These are phyloP conservation scores for Psilocybe subaeruginosa DNA, from an alignment of 768 basidiomycete genomes.

Conservation along the genomic window DNA sequence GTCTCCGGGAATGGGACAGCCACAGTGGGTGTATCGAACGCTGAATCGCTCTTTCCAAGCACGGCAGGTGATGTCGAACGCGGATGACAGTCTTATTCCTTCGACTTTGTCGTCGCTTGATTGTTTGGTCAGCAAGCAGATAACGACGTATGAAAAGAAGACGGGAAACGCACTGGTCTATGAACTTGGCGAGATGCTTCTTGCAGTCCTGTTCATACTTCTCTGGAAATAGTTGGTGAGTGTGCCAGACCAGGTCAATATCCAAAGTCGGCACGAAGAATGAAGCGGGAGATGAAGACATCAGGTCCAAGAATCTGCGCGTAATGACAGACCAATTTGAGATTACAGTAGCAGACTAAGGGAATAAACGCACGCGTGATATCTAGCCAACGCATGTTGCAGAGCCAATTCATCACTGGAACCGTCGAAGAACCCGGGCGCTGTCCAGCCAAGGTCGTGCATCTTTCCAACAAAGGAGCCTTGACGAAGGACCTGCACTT, in stretches of 20 bases:
- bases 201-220: conserved; percentile 51
- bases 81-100: conserved; percentile 22
- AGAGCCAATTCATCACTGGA: conserved; percentile 42
- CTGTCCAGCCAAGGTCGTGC: conserved; percentile 53
- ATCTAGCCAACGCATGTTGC: conserved; percentile 54
- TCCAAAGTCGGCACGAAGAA: conserved; percentile 69
- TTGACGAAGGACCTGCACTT: conserved; percentile 51
- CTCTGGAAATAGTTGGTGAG: conserved; percentile 59
- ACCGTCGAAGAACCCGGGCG: conserved; percentile 40
- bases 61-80: conserved; percentile 30
- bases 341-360: not conserved
- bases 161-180: conserved; percentile 53
- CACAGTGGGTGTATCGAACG: conserved; percentile 59
- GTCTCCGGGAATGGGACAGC: conserved; percentile 54
- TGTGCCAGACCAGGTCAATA: conserved; percentile 79
- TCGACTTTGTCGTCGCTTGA: conserved; percentile 33
- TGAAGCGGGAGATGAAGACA: conserved; percentile 41
- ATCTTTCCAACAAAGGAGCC: conserved; percentile 58
- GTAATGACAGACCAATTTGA: no score
- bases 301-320: conserved; percentile 56
- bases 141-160: no score
- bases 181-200: conserved; percentile 41
- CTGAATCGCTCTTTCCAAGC: conserved; percentile 35
- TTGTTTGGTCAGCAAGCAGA: not conserved
- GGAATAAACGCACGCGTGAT: conserved; percentile 50